phyloP scores from a whole-genome alignment of 73 alveolate genomes.

The Urostyla sp. region DNA sequence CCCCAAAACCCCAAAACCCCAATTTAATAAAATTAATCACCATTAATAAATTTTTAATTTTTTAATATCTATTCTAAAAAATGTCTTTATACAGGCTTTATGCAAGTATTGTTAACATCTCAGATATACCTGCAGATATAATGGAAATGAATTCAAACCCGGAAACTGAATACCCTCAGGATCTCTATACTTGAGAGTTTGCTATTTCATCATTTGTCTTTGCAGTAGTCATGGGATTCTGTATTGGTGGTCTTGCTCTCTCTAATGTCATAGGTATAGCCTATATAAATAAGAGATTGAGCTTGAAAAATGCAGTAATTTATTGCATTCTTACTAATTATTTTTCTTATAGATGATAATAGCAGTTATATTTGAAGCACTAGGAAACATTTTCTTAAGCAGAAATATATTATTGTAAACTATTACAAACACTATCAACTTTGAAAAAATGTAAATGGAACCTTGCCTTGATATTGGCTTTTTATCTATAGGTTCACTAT shows the following conservation, averaged over 20 bases:
- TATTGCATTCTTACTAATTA: background rate
- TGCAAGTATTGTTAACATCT: too few species aligned
- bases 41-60: too few species aligned
- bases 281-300: conserved; percentile 20
- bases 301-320: background rate
- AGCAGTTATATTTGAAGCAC: conserved; percentile 37
- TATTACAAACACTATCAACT: conserved; percentile 30
- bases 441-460: background rate
- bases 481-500: conserved; percentile 17
- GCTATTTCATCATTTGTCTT: conserved; percentile 19
- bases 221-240: conserved; percentile 40
- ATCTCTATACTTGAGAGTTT: too few species aligned
- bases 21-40: too few species aligned
- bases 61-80: too few species aligned
- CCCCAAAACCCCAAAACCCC: too few species aligned
- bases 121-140: too few species aligned
- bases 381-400: conserved; percentile 10
- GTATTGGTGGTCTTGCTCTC: conserved; percentile 46
- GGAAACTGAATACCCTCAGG: background rate
- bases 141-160: background rate
- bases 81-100: too few species aligned
- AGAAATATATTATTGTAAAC: conserved; percentile 20
- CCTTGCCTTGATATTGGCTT: background rate
- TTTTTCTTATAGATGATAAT: conserved; percentile 12
- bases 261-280: conserved; percentile 49